phyloP scores from a whole-genome alignment of 1,139 yeast species.

The Nakaseomyces bracarensis region DNA sequence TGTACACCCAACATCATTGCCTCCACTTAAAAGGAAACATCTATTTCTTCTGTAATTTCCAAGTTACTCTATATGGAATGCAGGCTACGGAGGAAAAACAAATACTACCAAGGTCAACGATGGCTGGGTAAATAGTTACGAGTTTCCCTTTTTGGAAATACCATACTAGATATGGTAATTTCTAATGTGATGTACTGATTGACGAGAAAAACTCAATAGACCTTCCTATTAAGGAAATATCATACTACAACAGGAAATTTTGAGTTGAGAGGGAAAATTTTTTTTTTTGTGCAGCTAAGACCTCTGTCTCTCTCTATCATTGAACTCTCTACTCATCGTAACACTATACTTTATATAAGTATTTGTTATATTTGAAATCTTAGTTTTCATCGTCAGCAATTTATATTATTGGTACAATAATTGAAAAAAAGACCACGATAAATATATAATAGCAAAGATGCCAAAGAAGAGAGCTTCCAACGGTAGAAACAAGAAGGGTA shows the following conservation, averaged over 20 bases:
- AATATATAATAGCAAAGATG: conserved; percentile 43
- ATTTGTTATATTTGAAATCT: too few relatives aligned
- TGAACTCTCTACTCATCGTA: not conserved
- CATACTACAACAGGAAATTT: not conserved
- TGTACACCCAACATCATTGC: too few relatives aligned
- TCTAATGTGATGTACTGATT: not conserved
- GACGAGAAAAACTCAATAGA: conserved; percentile 1
- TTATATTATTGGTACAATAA: too few relatives aligned
- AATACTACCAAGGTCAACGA: too few relatives aligned
- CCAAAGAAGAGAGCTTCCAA: conserved; percentile 99
- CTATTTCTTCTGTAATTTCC: too few relatives aligned
- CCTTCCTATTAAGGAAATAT: not conserved
- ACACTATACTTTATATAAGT: conserved; percentile 15
- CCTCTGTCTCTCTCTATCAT: not conserved
- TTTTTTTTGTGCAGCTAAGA: not conserved
- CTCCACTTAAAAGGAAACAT: not conserved
- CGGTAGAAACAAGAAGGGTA: conserved; percentile 99
- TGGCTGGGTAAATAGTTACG: not conserved
- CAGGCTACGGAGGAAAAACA: too few relatives aligned
- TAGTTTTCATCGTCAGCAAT: too few relatives aligned
- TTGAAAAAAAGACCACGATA: conserved; percentile 9
- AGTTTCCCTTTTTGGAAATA: not conserved
- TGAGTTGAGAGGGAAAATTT: not conserved
- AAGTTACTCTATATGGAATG: too few relatives aligned
- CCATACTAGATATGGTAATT: not conserved